Conservation (phyloP, 768 basidiomycete genomes). For the Boletus bicolor region DNA sequence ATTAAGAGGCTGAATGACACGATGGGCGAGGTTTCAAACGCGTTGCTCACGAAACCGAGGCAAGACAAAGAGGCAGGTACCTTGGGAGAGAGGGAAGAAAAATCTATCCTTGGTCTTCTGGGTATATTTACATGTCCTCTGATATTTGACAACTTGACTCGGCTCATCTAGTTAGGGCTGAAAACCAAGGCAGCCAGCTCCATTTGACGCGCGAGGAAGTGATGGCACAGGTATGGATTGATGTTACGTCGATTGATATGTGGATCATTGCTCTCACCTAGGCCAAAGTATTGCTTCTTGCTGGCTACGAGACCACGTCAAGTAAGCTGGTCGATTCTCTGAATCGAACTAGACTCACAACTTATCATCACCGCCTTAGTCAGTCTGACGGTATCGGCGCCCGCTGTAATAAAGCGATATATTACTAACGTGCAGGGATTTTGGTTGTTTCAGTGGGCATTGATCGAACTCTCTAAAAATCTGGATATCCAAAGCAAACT, state of each 20-base stretch:
- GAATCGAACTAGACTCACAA: not conserved
- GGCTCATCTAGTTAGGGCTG: conserved; percentile 35
- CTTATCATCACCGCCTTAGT: not conserved
- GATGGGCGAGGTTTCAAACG: conserved; percentile 34
- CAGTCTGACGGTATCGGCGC: conserved; percentile 10
- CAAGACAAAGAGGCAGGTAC: conserved; percentile 28
- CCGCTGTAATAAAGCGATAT: too few relatives aligned
- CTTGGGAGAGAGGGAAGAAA: conserved; percentile 31
- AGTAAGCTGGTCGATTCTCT: conserved; percentile 17
- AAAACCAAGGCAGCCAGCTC: conserved; percentile 27
- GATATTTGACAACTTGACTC: not conserved
- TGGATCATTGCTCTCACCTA: not conserved
- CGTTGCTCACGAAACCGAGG: conserved; percentile 31
- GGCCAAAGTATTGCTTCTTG: conserved; percentile 38
- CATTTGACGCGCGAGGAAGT: conserved; percentile 42
- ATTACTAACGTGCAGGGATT: not conserved
- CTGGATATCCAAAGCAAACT: conserved; percentile 45
- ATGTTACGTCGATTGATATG: not conserved
- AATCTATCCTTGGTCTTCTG: conserved; percentile 38
- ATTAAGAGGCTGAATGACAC: conserved; percentile 25
- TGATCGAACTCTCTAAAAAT: conserved; percentile 51
- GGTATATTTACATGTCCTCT: conserved; percentile 18
- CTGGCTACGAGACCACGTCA: conserved; percentile 42
- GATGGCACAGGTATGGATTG: conserved; percentile 27
- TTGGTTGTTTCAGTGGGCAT: conserved; percentile 39